Evolutionary conservation across 805 yeast species (phyloP), one percentile per base, ranked within the genome.

Genomic region (Limtongia smithiae): DNA sequence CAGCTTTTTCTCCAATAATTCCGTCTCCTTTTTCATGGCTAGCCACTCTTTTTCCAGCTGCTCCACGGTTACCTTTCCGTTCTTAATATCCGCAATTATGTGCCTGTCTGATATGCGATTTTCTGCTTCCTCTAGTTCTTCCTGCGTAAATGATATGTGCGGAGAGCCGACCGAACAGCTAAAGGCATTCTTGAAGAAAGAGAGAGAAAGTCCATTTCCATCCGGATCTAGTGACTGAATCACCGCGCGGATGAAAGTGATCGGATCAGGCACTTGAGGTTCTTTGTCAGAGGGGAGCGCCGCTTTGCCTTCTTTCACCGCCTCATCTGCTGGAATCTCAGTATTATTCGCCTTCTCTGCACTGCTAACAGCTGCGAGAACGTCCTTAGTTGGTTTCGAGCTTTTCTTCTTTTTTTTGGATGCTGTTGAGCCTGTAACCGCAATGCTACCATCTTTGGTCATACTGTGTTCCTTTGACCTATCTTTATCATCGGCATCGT

Each of bases 21-120:
- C 51, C 7, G 46, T 27, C 8, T 46, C 51, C 38, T 51, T 52
- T 34, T 39, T 50, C 20, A 49, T 48, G 30, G 42, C 49, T 34
- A 44, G 36, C 50, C 52, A 49, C 25, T 41, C 45, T 32, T 35
- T 41, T 37, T 51, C 50, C 40, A 50, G 40, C 15, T 43, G 42
- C 35, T 54, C 58, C 33, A 44, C 20, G 22, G 38, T 46, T n/a
- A n/a, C n/a, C n/a, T n/a, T n/a, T 14, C 45, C 28, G 20, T 31
- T 34, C 14, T 37, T 21, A 6, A 40, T 43, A 14, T 46, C 50
- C 9, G 28, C 9, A n/a, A 18, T 39, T 14, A 22, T 31, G 14
- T 31, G 12, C 7, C 18, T 25, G 8, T 41, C 46, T 1, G 39
- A 15, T 12, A 36, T 20, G 14, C 30, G n/a, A 8, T 34, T 31